These are phyloP conservation scores for Aureobasidium sp. DNA, from an alignment of 2,329 filamentous ascomycete genomes.

Conservation along the genomic window DNA sequence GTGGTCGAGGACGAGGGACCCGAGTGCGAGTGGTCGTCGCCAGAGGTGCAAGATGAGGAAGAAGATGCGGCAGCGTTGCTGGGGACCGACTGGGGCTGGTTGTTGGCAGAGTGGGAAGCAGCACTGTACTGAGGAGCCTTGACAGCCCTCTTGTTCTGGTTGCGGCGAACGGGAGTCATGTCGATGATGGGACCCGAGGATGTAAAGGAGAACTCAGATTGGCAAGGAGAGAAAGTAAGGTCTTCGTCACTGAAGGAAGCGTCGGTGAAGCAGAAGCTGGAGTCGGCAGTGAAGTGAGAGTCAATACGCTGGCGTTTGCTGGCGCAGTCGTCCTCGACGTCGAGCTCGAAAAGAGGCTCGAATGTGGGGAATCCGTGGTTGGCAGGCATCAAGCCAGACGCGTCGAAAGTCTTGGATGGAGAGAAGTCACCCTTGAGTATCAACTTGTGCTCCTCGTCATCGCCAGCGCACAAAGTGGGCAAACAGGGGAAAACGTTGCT, in stretches of 20 bases:
- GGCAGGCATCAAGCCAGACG: conserved; percentile 32
- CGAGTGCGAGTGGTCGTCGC: conserved; percentile 19
- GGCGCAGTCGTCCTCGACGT: conserved; percentile 76
- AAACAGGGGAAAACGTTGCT: conserved; percentile 53
- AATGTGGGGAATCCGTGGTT: conserved; percentile 60
- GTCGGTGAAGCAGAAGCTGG: conserved; percentile 62
- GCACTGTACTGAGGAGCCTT: conserved; percentile 34
- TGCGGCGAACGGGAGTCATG: conserved; percentile 10
- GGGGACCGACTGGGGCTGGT: conserved; percentile 24
- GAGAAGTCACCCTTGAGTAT: conserved; percentile 38
- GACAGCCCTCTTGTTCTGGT: conserved; percentile 19
- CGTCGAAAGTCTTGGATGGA: conserved; percentile 20
- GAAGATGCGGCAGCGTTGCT: conserved; percentile 20
- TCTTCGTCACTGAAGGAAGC: conserved; percentile 71
- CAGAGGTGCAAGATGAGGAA: conserved; percentile 2
- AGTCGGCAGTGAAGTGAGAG: conserved; percentile 52
- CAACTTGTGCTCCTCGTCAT: conserved; percentile 33
- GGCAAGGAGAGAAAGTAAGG: conserved; percentile 16
- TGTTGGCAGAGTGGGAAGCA: conserved; percentile 34
- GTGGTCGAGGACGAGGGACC: conserved; percentile 52
- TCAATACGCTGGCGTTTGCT: conserved; percentile 67
- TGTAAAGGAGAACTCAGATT: conserved; percentile 16
- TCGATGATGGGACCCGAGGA: conserved; percentile 7
- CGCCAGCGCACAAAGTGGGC: conserved; percentile 51
- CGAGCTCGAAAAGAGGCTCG: conserved; percentile 80